Percentiles rank a stretch among this genome's conserved stretches.
phyloP scores from a whole-genome alignment of 441 rosid species.

The Pelargonium myrrhifolium region DNA sequence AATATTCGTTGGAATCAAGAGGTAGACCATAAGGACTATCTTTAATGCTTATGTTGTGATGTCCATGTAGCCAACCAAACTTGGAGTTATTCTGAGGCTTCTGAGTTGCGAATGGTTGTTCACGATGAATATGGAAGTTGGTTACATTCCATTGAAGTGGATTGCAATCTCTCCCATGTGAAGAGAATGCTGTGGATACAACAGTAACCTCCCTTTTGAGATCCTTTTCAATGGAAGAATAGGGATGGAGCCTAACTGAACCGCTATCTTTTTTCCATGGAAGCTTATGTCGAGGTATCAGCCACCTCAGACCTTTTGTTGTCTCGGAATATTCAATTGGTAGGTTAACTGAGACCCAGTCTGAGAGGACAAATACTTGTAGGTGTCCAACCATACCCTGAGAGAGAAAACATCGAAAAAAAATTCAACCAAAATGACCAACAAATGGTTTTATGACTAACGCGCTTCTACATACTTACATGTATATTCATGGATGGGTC shows the following conservation, averaged over 20 bases:
- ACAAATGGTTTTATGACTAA: background rate
- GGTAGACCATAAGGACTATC: conserved; percentile 36
- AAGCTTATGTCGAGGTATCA: conserved; percentile 48
- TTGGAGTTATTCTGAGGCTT: conserved; percentile 11
- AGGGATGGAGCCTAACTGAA: conserved; percentile 30
- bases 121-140: conserved; percentile 6
- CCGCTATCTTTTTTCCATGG: conserved; percentile 41
- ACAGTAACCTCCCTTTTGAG: conserved; percentile 3
- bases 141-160: conserved; percentile 9
- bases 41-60: conserved; percentile 29
- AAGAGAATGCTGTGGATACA: conserved; percentile 8
- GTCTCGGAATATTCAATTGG: conserved; percentile 54
- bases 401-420: background rate
- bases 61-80: conserved; percentile 21
- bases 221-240: conserved; percentile 20
- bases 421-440: conserved; percentile 5
- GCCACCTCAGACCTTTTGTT: conserved; percentile 47
- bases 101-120: conserved; percentile 9
- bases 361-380: conserved; percentile 51
- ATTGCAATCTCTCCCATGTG: too few species aligned
- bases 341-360: conserved; percentile 38
- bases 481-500: conserved; percentile 39
- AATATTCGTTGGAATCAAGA: conserved; percentile 38
- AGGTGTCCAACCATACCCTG: conserved; percentile 57
- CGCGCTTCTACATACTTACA: conserved; percentile 23